phyloP scores from a whole-genome alignment of 306 rosid species.

The Argentina anserina region DNA sequence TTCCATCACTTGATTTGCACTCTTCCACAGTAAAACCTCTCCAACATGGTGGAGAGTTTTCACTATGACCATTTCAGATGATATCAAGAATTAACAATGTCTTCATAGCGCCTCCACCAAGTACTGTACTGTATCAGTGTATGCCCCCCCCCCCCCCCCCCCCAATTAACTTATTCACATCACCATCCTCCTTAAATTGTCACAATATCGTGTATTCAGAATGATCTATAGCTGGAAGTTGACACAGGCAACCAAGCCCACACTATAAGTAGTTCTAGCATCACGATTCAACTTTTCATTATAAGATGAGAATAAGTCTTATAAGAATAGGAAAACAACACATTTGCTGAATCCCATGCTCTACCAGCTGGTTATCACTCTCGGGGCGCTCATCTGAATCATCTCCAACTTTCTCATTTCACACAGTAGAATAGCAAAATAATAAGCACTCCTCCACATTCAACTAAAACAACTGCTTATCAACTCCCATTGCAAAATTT shows the following conservation, averaged over 20 bases:
- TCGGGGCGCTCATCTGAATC: too few species aligned
- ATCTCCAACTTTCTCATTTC: too few species aligned
- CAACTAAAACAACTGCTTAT: not conserved
- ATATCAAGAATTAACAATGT: not conserved
- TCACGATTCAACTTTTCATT: too few species aligned
- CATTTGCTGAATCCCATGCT: too few species aligned
- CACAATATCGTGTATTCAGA: not conserved
- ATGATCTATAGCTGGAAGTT: not conserved
- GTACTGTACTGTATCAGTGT: not conserved
- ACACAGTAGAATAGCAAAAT: not conserved
- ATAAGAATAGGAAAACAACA: too few species aligned
- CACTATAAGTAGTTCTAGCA: not conserved
- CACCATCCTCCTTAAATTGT: not conserved
- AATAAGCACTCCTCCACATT: too few species aligned
- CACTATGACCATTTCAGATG: not conserved
- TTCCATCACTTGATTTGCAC: not conserved
- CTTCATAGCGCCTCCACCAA: not conserved
- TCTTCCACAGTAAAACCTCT: not conserved
- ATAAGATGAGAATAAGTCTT: too few species aligned
- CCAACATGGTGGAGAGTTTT: not conserved
- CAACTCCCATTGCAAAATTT: not conserved
- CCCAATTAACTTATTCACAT: not conserved
- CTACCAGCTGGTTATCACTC: too few species aligned
- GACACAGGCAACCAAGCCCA: not conserved
- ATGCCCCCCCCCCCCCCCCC: not conserved